Base-by-base conservation (phyloP, 2,329 filamentous ascomycete species). In the Aureobasidium mangrovei region DNA sequence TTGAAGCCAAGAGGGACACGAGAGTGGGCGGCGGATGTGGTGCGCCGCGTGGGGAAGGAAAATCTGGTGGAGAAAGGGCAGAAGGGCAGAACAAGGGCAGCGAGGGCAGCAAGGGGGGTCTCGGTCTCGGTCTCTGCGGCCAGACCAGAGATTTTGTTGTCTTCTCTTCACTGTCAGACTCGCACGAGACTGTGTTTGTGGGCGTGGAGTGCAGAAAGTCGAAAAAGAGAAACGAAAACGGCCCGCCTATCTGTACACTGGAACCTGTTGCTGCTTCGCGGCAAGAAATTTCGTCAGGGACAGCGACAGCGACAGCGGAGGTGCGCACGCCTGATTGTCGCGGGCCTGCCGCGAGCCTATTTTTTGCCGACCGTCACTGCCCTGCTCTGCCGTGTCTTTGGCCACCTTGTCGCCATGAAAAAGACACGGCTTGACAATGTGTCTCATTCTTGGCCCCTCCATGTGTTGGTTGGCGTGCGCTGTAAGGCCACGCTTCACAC, bases 11-110 rank as follows among this genome's bases (percentile, higher is more conserved):
- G 40, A 43, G 40, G 40, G 40, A 28, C 26, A 26, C 28, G 27
- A 8, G 32, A n/a, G 36, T 39, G 36, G 36, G 45, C 45, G 33
- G 45, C 18, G 18, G 18, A 18, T 18, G 18, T 18, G 32, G 28
- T 10, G 32, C 45, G 28, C 27, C 27, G 46, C 46, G 46, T 49
- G 46, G 46, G 46, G 46, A 49, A 49, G 40, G 26, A 32, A 32
- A 29, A 27, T 18, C 18, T 18, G 18, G 18, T 18, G 18, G 18
- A 18, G 18, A 18, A 18, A 18, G 18, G 18, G 18, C 18, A 18
- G 18, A 18, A 18, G 18, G 18, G 18, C 18, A 18, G 18, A 18
- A 18, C 18, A 18, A 18, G 18, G 18, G 18, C 18, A 18, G 18
- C 18, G 18, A 18, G 18, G 18, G 18, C 18, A 18, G 18, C 18